phyloP scores from a whole-genome alignment of 140 eudicot genomes.

The Flaveria floridana region DNA sequence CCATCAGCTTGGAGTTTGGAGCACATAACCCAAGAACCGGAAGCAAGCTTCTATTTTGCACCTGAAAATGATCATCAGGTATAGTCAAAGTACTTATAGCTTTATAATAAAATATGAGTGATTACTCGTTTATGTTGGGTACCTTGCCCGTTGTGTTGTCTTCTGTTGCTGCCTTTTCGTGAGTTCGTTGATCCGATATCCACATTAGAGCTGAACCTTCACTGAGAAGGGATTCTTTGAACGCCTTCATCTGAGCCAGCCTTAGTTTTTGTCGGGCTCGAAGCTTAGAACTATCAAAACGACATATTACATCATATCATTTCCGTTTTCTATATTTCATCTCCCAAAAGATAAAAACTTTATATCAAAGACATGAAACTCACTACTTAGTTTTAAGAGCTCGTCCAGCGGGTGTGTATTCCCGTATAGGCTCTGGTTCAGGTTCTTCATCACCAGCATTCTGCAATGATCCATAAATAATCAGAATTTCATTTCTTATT shows the following conservation, averaged over 20 bases:
- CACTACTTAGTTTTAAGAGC: slow-evolving; percentile 79
- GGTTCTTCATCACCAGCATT: slow-evolving; percentile 64
- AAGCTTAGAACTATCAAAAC: slow-evolving; percentile 63
- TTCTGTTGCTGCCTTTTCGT: slow-evolving; percentile 42
- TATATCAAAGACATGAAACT: slow-evolving; percentile 37
- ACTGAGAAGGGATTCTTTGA: slow-evolving; percentile 38
- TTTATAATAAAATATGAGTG: slow-evolving; percentile 21
- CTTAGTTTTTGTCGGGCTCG: slow-evolving; percentile 86
- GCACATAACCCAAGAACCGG: slow-evolving; percentile 91
- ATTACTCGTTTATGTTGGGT: slow-evolving; percentile 34
- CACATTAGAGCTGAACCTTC: slow-evolving; percentile 34
- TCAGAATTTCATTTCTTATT: neutral
- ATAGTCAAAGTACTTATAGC: slow-evolving; percentile 15
- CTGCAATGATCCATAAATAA: slow-evolving; percentile 36
- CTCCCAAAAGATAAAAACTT: neutral
- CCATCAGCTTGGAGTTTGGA: slow-evolving; percentile 68
- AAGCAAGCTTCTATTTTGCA: slow-evolving; percentile 35
- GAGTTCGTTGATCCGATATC: slow-evolving; percentile 37
- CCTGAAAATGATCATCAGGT: slow-evolving; percentile 36
- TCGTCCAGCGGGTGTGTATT: slow-evolving; percentile 77
- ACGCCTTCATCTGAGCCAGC: slow-evolving; percentile 49
- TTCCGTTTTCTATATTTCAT: neutral
- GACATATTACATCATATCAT: slow-evolving; percentile 14
- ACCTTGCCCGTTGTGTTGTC: slow-evolving; percentile 39
- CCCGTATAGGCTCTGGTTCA: slow-evolving; percentile 68